These are phyloP conservation scores for Claviceps purpurea DNA, from an alignment of 2,329 filamentous ascomycete genomes.

Conservation along the genomic window DNA sequence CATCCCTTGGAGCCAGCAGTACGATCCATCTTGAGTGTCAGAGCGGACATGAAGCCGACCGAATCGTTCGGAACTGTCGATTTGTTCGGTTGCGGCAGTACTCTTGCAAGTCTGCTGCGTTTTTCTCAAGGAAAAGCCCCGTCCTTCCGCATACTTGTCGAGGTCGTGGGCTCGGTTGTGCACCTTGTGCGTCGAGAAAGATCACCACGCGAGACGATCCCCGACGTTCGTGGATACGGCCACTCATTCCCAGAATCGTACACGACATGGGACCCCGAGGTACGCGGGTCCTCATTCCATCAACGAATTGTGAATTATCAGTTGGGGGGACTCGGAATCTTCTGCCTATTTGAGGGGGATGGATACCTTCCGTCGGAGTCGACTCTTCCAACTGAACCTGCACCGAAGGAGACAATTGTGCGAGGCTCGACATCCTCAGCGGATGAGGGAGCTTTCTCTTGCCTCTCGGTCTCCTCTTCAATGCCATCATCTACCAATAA, in stretches of 20 bases:
- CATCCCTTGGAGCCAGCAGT: conserved; percentile 39
- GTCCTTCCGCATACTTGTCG: conserved; percentile 41
- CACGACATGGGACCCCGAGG: conserved; percentile 45
- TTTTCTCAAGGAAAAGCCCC: conserved; percentile 32
- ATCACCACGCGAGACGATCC: conserved; percentile 41
- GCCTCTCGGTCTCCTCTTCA: neutral
- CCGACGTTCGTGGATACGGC: conserved; percentile 44
- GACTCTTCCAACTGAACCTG: neutral
- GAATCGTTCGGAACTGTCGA: conserved; percentile 24
- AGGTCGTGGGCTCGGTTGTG: conserved; percentile 38
- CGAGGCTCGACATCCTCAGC: no score
- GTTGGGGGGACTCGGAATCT: conserved; percentile 11
- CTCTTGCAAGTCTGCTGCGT: conserved; percentile 42
- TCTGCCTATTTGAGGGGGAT: conserved; percentile 17
- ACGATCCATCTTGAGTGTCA: conserved; percentile 21
- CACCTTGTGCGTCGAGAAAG: conserved; percentile 49
- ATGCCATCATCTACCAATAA: neutral
- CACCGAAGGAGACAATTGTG: neutral
- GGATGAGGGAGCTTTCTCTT: neutral
- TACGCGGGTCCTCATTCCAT: conserved; percentile 43
- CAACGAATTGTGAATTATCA: conserved; percentile 28
- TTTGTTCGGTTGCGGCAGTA: conserved; percentile 41
- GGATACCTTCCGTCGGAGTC: conserved; percentile 11
- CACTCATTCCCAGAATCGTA: conserved; percentile 55
- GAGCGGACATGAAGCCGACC: neutral